Evolutionary conservation across 306 rosid genomes (phyloP).

Genomic region (Carpinus fangiana): DNA sequence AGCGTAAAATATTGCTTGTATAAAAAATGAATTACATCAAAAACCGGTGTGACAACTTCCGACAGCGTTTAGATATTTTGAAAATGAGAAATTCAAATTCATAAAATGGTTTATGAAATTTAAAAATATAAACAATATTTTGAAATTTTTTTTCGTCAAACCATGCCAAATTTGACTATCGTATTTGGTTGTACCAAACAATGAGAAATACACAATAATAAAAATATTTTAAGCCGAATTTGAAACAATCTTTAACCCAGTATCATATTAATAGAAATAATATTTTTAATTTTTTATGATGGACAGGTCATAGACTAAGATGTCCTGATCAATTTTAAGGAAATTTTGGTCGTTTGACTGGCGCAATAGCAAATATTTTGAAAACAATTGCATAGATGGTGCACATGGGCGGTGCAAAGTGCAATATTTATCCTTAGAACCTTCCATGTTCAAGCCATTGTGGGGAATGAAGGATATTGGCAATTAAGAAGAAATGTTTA

Average conservation of each 20-base stretch:
- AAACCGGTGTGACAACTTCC: no score
- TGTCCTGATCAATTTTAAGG: constrained; percentile 19
- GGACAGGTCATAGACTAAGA: constrained; percentile 41
- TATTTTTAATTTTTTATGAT: not conserved
- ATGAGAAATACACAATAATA: no score
- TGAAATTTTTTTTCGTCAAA: no score
- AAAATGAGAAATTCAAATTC: constrained; percentile 3
- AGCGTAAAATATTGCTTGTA: not conserved
- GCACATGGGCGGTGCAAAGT: constrained; percentile 40
- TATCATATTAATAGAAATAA: not conserved
- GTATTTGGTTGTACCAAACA: no score
- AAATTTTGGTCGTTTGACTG: constrained; percentile 39
- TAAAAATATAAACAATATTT: no score
- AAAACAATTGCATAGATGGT: constrained; percentile 20
- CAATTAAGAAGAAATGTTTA: not conserved
- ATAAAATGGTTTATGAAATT: no score
- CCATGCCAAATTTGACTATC: no score
- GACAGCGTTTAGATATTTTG: no score
- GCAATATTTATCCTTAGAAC: constrained; percentile 27
- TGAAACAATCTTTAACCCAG: not conserved
- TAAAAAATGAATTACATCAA: no score
- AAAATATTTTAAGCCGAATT: no score
- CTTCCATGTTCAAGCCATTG: constrained; percentile 5
- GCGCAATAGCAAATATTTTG: constrained; percentile 28
- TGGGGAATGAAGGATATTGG: not conserved